Conservation (phyloP, 2,329 filamentous ascomycete genomes). For the Pestalotiopsis sp. region DNA sequence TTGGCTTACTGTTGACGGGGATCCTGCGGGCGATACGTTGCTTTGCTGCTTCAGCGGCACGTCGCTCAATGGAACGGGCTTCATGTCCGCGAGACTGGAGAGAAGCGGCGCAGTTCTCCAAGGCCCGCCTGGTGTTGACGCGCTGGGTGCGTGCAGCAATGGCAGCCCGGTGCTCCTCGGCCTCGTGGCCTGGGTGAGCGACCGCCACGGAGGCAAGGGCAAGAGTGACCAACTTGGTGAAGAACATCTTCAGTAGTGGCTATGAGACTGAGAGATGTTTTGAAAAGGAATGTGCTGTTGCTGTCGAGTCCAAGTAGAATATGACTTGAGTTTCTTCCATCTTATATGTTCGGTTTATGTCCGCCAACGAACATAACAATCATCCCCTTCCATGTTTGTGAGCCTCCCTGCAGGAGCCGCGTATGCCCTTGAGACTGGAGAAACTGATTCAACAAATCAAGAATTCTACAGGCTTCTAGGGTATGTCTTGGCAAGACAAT, state of each 20-base stretch:
- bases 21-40: conserved; percentile 2
- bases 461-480: neutral
- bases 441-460: neutral
- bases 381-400: neutral
- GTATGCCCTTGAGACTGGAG: neutral
- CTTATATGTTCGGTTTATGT: neutral
- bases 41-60: neutral
- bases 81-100: neutral
- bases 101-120: conserved; percentile 1
- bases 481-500: neutral
- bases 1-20: neutral
- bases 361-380: neutral
- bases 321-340: neutral
- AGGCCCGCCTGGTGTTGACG: neutral
- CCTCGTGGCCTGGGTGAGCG: conserved; percentile 5
- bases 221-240: neutral
- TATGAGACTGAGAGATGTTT: neutral
- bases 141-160: neutral
- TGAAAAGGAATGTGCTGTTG: neutral
- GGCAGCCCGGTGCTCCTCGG: neutral
- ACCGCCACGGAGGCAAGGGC: neutral
- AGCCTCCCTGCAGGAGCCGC: neutral
- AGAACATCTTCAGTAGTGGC: neutral
- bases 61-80: neutral
- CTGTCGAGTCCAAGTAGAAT: neutral